Percentiles rank a stretch among this genome's conserved stretches.
phyloP scores from a whole-genome alignment of 2,329 filamentous ascomycete genomes.

The Epicoccum sorghinum region DNA sequence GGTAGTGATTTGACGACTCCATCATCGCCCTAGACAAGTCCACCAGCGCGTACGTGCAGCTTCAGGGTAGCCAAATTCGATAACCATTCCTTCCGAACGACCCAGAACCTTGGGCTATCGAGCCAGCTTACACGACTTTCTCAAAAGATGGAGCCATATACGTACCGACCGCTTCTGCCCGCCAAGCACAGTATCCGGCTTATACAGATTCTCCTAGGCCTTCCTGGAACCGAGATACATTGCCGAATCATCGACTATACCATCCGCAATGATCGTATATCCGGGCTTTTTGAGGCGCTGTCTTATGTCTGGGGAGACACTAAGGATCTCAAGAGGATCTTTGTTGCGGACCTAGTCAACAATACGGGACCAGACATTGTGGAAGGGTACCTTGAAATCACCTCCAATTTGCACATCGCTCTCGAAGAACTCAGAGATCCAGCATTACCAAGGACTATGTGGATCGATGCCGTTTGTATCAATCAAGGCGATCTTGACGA shows the following conservation, averaged over 20 bases:
- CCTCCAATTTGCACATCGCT: background rate
- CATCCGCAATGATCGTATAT: background rate
- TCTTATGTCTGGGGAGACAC: slow-evolving; percentile 6
- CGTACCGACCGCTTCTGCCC: background rate
- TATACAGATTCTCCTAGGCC: background rate
- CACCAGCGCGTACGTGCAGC: no score
- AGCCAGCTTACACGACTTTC: no score
- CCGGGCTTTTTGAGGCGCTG: slow-evolving; percentile 1
- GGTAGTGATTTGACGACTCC: no score
- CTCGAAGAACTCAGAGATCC: background rate
- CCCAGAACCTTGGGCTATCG: no score
- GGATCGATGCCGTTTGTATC: slow-evolving; percentile 24
- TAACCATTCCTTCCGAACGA: no score
- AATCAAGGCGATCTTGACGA: slow-evolving; percentile 16
- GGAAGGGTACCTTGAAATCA: background rate
- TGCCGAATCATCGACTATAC: slow-evolving; percentile 1
- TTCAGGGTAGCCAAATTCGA: no score
- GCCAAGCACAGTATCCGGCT: background rate
- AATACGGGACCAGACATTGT: no score
- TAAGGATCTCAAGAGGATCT: background rate
- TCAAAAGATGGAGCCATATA: background rate
- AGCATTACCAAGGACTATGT: background rate
- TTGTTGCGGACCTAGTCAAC: background rate
- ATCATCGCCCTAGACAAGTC: no score
- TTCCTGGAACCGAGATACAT: background rate